Percentiles rank a stretch among this genome's conserved stretches.
phyloP scores from a whole-genome alignment of 2,329 filamentous ascomycete species.

The Nothophoma quercina region DNA sequence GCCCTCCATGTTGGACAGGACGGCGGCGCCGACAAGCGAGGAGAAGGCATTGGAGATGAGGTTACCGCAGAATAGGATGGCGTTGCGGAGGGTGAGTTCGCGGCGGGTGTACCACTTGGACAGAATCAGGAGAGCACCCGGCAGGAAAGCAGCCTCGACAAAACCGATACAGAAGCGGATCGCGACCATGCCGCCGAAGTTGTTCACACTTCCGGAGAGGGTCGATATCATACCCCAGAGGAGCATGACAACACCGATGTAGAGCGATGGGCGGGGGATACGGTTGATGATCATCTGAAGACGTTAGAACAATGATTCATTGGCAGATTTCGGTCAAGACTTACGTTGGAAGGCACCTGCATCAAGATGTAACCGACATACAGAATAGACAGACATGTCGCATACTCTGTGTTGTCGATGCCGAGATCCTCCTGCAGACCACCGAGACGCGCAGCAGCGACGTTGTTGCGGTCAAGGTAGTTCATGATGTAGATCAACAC shows the following conservation, averaged over 20 bases:
- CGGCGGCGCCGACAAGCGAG: constrained; percentile 54
- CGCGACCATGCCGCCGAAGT: constrained; percentile 49
- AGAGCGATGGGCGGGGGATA: constrained; percentile 44
- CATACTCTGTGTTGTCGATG: constrained; percentile 43
- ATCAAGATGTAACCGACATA: constrained; percentile 29
- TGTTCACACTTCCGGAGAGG: constrained; percentile 41
- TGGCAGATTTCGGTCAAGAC: neutral
- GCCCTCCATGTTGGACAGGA: constrained; percentile 49
- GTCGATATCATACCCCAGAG: constrained; percentile 52
- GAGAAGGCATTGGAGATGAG: constrained; percentile 55
- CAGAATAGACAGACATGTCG: constrained; percentile 45
- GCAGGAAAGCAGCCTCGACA: constrained; percentile 60
- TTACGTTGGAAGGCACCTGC: too few species aligned
- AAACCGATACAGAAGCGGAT: constrained; percentile 50
- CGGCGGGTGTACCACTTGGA: constrained; percentile 73
- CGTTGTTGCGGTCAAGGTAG: constrained; percentile 44
- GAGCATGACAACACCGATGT: constrained; percentile 48
- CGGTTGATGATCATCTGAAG: constrained; percentile 50
- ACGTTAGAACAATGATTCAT: neutral
- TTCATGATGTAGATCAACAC: constrained; percentile 51
- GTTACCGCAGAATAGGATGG: constrained; percentile 53
- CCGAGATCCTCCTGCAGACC: constrained; percentile 42
- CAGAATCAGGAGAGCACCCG: constrained; percentile 68
- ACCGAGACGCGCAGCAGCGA: constrained; percentile 44
- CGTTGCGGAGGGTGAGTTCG: constrained; percentile 50